Conservation (phyloP, 495 filamentous ascomycete genomes). For the Talaromyces wortmannii region DNA sequence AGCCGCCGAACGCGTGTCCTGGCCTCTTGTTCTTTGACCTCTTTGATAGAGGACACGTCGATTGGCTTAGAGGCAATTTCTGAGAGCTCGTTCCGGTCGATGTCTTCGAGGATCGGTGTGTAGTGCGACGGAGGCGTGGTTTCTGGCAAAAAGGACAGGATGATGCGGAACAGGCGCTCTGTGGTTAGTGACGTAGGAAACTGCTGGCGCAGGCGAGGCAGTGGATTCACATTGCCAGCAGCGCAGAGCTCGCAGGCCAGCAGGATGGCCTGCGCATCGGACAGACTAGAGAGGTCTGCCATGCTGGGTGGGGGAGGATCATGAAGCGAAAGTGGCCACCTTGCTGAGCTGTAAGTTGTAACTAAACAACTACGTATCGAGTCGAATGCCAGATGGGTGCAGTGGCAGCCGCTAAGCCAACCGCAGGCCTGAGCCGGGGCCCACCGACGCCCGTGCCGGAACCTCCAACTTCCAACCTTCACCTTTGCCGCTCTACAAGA, state of each 20-base stretch:
- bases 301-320: slow-evolving; percentile 17
- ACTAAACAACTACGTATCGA: not conserved
- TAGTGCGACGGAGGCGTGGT: slow-evolving; percentile 60
- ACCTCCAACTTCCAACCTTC: not conserved
- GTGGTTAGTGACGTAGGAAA: slow-evolving; percentile 52
- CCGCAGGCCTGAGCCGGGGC: not conserved
- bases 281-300: slow-evolving; percentile 33
- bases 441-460: not conserved
- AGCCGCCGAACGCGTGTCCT: slow-evolving; percentile 65
- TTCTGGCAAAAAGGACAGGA: slow-evolving; percentile 82
- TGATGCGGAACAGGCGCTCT: slow-evolving; percentile 67
- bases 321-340: not conserved
- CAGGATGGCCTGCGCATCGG: slow-evolving; percentile 41
- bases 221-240: slow-evolving; percentile 49
- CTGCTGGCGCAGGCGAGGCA: slow-evolving; percentile 55
- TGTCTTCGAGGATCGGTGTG: slow-evolving; percentile 47
- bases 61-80: slow-evolving; percentile 23
- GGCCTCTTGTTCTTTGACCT: slow-evolving; percentile 58
- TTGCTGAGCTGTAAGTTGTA: not conserved
- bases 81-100: slow-evolving; percentile 37
- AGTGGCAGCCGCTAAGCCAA: not conserved
- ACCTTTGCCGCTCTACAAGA: slow-evolving; percentile 11
- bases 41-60: slow-evolving; percentile 53
- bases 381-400: not conserved
- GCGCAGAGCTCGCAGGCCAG: slow-evolving; percentile 39